Conservation (phyloP, 2,329 filamentous ascomycete genomes). For the Hirsutella minnesotensis region DNA sequence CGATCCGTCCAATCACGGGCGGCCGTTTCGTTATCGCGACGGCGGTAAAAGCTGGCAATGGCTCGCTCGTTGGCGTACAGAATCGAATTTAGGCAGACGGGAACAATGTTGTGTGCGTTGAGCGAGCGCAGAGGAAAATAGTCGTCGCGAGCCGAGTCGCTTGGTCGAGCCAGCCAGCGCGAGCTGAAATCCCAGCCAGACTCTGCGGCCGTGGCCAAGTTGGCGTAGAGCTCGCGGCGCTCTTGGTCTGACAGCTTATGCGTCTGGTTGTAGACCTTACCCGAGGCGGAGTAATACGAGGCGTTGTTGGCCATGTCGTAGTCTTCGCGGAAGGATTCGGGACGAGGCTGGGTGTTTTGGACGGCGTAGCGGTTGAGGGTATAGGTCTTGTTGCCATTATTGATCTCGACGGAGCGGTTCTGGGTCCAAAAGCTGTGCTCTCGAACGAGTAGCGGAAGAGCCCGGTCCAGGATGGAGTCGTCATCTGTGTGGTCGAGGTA, state of each 20-base stretch:
- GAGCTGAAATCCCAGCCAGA: slow-evolving; percentile 53
- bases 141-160: slow-evolving; percentile 44
- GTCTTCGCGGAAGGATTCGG: slow-evolving; percentile 56
- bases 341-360: slow-evolving; percentile 51
- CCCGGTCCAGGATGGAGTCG: slow-evolving; percentile 44
- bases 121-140: slow-evolving; percentile 56
- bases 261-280: slow-evolving; percentile 44
- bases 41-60: slow-evolving; percentile 42
- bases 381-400: slow-evolving; percentile 33
- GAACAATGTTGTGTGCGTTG: slow-evolving; percentile 45
- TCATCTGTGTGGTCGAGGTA: slow-evolving; percentile 57
- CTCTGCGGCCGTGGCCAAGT: slow-evolving; percentile 54
- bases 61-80: slow-evolving; percentile 53
- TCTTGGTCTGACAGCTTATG: slow-evolving; percentile 38
- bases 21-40: slow-evolving; percentile 35
- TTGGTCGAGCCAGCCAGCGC: slow-evolving; percentile 45
- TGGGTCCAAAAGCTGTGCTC: slow-evolving; percentile 52
- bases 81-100: slow-evolving; percentile 58
- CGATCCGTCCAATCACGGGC: slow-evolving; percentile 35
- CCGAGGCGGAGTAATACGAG: slow-evolving; percentile 44
- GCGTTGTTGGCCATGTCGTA: slow-evolving; percentile 52
- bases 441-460: slow-evolving; percentile 48
- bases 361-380: slow-evolving; percentile 48
- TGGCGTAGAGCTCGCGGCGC: slow-evolving; percentile 42
- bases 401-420: slow-evolving; percentile 47